Base-by-base conservation (phyloP, 169 alveolate species). In the Ichthyophthirius multifiliis region DNA sequence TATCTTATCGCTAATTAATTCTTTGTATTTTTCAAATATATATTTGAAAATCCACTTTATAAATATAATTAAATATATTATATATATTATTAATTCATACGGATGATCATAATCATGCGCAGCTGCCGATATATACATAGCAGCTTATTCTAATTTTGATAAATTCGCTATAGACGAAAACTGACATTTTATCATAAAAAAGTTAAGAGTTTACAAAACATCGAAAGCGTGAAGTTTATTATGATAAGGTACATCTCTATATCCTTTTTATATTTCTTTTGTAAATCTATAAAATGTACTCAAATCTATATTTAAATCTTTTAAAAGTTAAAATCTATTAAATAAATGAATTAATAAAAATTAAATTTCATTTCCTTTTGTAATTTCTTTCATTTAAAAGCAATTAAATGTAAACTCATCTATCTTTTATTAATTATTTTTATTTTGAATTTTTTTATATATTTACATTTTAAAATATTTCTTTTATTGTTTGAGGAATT, bases 91-190 rank as follows among this genome's bases (percentile, higher is more conserved):
- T n/a, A 45, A 45, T 6, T n/a, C n/a, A 12, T n/a, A 34, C 43
- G 88, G 89, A 83, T 87, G 92, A 75, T 82, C 82, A 23, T 34
- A 77, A 74, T 86, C 92, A 48, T 86, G 92, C 27, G 84, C 74
- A 16, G 85, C 43, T 13, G 85, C 83, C 3, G 84, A 44, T 32
- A 86, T 12, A 47, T 76, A 55, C n/a, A 76, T 16, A 39, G 65
- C 23, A 18, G 76, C 35, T 4, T 31, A 18, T 47, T 76, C 83
- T 4, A 76, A 18, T 20, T 48, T 18, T 12, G 44, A 32, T 18
- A 62, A 32, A 55, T 76, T 47, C 5, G 71, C 83, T 4, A 76
- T 43, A 30, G 48, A 64, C n/a, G 32, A 27, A 41, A 76, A 76
- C 5, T 62, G 30, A 30, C 83, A 76, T 39, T 23, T 76, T 55